These are phyloP conservation scores for Cardamine occulta DNA, from an alignment of 345 rosid genomes.

Conservation along the genomic window DNA sequence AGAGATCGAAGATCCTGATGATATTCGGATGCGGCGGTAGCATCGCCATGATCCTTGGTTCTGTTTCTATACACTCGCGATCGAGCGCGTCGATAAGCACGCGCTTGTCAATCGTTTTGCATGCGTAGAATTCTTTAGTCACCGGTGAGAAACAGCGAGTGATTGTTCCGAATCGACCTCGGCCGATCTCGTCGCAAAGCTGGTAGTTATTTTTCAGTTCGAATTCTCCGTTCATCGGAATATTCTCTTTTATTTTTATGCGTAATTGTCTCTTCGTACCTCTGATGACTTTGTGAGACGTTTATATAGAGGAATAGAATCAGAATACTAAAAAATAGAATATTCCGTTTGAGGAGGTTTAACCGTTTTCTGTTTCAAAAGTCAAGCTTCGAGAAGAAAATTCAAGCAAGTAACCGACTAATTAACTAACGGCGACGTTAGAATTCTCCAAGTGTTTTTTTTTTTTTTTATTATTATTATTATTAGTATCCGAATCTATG, in stretches of 20 bases:
- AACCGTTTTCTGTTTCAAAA: constrained; percentile 33
- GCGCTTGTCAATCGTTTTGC: constrained; percentile 68
- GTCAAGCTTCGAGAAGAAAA: constrained; percentile 21
- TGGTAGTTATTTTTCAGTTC: constrained; percentile 55
- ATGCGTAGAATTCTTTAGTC: constrained; percentile 58
- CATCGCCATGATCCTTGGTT: constrained; percentile 70
- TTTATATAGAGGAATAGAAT: constrained; percentile 34
- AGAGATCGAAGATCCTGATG: constrained; percentile 54
- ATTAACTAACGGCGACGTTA: constrained; percentile 32
- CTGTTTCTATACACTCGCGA: constrained; percentile 70
- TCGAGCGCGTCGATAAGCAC: constrained; percentile 62
- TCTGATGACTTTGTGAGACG: not conserved
- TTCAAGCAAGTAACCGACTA: constrained; percentile 2
- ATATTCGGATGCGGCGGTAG: constrained; percentile 70
- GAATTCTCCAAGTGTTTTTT: not conserved
- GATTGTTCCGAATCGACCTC: constrained; percentile 75
- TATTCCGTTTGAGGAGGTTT: constrained; percentile 34
- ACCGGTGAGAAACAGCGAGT: constrained; percentile 59
- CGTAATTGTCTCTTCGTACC: not conserved
- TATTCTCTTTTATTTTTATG: constrained; percentile 4
- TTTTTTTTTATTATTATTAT: not conserved
- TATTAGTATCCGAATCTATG: not conserved
- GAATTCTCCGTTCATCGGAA: constrained; percentile 43
- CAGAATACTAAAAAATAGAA: constrained; percentile 25
- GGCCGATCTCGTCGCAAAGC: constrained; percentile 70